Evolutionary conservation across 2,329 filamentous ascomycete genomes (phyloP).

Genomic region (Fusarium newnesense): DNA sequence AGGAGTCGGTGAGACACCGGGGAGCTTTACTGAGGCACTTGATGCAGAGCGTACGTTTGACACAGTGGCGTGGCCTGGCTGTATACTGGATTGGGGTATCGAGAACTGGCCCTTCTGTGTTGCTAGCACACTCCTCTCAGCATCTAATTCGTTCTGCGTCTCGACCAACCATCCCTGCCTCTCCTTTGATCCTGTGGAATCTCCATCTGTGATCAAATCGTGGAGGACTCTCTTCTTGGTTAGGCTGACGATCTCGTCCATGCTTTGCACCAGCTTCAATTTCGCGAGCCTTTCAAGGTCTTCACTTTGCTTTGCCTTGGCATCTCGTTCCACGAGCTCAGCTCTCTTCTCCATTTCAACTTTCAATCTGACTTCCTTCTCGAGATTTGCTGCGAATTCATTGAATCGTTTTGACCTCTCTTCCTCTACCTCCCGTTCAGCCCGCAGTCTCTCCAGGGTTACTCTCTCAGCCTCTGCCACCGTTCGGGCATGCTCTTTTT

Average conservation of each 20-base stretch:
- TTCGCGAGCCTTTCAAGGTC: not conserved
- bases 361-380: not conserved
- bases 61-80: not conserved
- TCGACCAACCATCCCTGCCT: not conserved
- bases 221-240: not conserved
- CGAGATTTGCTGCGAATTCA: not conserved
- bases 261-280: not conserved
- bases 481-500: conserved; percentile 59
- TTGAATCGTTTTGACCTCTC: not conserved
- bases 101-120: not conserved
- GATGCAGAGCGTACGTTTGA: not conserved
- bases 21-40: not conserved
- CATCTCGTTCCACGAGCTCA: not conserved
- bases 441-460: not conserved
- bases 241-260: not conserved
- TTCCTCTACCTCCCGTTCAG: not conserved
- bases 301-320: not conserved
- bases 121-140: not conserved
- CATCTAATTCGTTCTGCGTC: not conserved
- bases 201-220: not conserved
- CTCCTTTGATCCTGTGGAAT: not conserved
- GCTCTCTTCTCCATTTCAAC: not conserved
- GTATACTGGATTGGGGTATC: not conserved
- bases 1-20: not conserved
- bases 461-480: conserved; percentile 32